Evolutionary conservation across 768 basidiomycete species (phyloP).

Genomic region (Termitomyces sp.): DNA sequence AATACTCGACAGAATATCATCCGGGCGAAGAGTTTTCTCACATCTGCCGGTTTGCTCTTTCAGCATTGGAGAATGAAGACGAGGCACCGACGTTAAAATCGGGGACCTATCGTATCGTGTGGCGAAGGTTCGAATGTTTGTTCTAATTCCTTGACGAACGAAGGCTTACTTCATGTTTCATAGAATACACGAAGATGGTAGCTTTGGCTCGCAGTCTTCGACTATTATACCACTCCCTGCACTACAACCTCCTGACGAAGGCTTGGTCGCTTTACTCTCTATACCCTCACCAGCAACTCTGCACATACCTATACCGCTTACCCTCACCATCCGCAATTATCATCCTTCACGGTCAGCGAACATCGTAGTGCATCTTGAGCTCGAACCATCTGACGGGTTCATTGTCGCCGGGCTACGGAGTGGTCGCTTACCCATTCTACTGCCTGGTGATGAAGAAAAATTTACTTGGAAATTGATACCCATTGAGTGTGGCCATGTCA

Average conservation of each 20-base stretch:
- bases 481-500: conserved; percentile 65
- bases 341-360: conserved; percentile 61
- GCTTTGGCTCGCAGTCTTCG: conserved; percentile 36
- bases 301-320: conserved; percentile 53
- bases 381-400: conserved; percentile 64
- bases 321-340: conserved; percentile 59
- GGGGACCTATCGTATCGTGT: conserved; percentile 55
- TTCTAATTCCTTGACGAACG: background rate
- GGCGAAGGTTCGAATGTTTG: conserved; percentile 50
- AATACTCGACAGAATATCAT: conserved; percentile 42
- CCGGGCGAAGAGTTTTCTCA: conserved; percentile 62
- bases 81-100: conserved; percentile 37
- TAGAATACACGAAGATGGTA: conserved; percentile 43
- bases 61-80: conserved; percentile 32
- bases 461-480: conserved; percentile 68
- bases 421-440: conserved; percentile 62
- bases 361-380: conserved; percentile 67
- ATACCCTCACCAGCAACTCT: conserved; percentile 59
- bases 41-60: conserved; percentile 45
- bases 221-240: conserved; percentile 56
- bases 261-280: conserved; percentile 58
- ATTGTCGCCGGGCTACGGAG: conserved; percentile 72
- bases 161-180: background rate
- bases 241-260: conserved; percentile 54
- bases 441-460: conserved; percentile 65